These are phyloP conservation scores for Colletotrichum karsti DNA, from an alignment of 2,329 filamentous ascomycete species.

Conservation along the genomic window DNA sequence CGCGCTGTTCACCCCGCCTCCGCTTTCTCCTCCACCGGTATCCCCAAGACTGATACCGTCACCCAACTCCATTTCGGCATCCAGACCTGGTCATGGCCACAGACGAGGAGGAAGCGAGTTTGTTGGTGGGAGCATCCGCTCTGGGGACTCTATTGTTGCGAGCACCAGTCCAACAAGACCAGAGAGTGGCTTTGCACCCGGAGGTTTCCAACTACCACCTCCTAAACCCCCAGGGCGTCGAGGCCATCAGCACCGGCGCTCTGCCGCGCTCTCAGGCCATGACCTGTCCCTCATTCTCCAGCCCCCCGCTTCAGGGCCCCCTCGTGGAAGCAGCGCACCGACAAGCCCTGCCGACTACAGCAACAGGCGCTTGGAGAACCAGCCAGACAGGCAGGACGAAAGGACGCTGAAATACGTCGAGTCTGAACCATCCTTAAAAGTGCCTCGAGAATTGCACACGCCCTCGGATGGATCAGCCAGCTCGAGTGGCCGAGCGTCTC, in stretches of 20 bases:
- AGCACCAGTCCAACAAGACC: slow-evolving; percentile 76
- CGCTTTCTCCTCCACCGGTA: slow-evolving; percentile 55
- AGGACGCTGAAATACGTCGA: slow-evolving; percentile 29
- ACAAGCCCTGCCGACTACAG: slow-evolving; percentile 64
- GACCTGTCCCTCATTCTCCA: slow-evolving; percentile 78
- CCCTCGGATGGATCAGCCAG: slow-evolving; percentile 27
- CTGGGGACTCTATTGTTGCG: slow-evolving; percentile 67
- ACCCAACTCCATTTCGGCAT: slow-evolving; percentile 51
- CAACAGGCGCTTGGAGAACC: slow-evolving; percentile 31
- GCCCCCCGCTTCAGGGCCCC: slow-evolving; percentile 60
- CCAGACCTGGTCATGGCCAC: slow-evolving; percentile 73
- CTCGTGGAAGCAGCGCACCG: slow-evolving; percentile 69
- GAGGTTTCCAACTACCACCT: slow-evolving; percentile 61
- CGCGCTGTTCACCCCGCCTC: slow-evolving; percentile 61
- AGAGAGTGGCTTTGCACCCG: slow-evolving; percentile 65
- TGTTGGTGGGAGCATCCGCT: slow-evolving; percentile 75
- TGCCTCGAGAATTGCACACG: slow-evolving; percentile 19
- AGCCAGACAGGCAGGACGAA: slow-evolving; percentile 3
- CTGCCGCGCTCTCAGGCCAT: slow-evolving; percentile 83
- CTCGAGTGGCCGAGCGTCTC: slow-evolving; percentile 28
- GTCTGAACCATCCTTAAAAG: slow-evolving; percentile 24
- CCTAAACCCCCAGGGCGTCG: slow-evolving; percentile 61
- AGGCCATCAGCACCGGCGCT: slow-evolving; percentile 83
- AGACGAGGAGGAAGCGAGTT: slow-evolving; percentile 87
- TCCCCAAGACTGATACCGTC: slow-evolving; percentile 61